Evolutionary conservation across 164 flowering plant genomes (phyloP).

Genomic region (Vitis labrusca): DNA sequence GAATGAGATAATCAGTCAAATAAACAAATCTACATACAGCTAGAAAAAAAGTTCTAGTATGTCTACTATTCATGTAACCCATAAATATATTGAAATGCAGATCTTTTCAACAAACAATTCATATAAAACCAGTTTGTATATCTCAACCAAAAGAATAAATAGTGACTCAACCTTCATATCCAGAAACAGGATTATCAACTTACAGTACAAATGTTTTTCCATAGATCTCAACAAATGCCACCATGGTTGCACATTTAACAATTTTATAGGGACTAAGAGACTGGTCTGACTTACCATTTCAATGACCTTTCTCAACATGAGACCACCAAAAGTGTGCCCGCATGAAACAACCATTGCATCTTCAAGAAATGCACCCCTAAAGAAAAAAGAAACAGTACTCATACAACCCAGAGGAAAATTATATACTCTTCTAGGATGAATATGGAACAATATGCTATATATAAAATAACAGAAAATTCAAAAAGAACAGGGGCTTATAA

Average conservation of each 20-base stretch:
- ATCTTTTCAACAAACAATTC: neutral
- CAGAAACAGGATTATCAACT: neutral
- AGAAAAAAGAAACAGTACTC: constrained; percentile 6
- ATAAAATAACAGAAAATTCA: neutral
- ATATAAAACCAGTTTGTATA: neutral
- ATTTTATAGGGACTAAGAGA: constrained; percentile 1
- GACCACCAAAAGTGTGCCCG: constrained; percentile 97
- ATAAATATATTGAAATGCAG: neutral
- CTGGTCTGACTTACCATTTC: constrained; percentile 54
- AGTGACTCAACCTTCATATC: neutral
- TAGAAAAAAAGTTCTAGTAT: too few relatives aligned
- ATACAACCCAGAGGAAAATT: neutral
- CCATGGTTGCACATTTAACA: neutral
- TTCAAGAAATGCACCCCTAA: constrained; percentile 90
- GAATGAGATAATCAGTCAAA: too few relatives aligned
- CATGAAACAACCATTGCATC: constrained; percentile 92
- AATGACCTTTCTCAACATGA: constrained; percentile 78
- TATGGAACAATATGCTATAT: too few relatives aligned
- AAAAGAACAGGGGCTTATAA: neutral
- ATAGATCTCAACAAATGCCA: neutral
- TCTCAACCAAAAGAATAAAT: neutral
- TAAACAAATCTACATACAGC: too few relatives aligned
- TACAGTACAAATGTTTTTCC: neutral
- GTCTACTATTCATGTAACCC: neutral
- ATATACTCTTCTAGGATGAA: neutral